Evolutionary conservation across 2,329 filamentous ascomycete species (phyloP), one percentile per base, ranked within the genome.

Genomic region (Penicillium sp.): DNA sequence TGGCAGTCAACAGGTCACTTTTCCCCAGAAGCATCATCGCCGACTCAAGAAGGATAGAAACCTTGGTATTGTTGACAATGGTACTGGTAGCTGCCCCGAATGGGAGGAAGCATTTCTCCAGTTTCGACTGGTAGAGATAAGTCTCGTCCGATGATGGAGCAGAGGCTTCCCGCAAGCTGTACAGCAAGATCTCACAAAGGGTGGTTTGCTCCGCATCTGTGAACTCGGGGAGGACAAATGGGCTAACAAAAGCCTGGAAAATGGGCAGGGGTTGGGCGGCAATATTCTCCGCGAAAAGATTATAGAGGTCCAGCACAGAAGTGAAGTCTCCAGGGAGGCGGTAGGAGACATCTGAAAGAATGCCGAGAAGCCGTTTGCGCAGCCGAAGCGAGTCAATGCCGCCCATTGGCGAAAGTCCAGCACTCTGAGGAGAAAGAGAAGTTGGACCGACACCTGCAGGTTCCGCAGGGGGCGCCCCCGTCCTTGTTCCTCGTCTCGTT

Each of bases 11-110:
- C 64, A 70, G 63, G 1, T 71, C 69, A 31, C 68, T 66, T 14
- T 67, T 69, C 13, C 70, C 75, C 27, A 86, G 72, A 7, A 86
- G 74, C 46, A 86, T 80, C 29, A 90, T 67, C 49, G 91, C 73
- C 2, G 80, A 80, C 73, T 93, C 90, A 0, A 91, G 75, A 29
- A 90, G 72, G 10, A 93, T 73, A 2, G 87, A 87, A 37, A 93
- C 79, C 70, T 89, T 90, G 27, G 87, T 86, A 64, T 95, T 93
- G 60, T 91, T 89, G 21, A 84, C 81, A 0, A 82, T 72, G 7
- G 79, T 80, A 14, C 82, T 77, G 0, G 82, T 85, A 57, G 84
- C 86, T 1, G 90, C 88, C 0, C 87, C 79, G 62, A 82, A 86
- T 0, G 84, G 84, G 2, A 91, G 80, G 70, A 86, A 93, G 66